Percentiles rank a stretch among this genome's conserved stretches.
These are phyloP conservation scores for Phytopythium litorale DNA, from an alignment of 352 stramenopile genomes.

Conservation along the genomic window DNA sequence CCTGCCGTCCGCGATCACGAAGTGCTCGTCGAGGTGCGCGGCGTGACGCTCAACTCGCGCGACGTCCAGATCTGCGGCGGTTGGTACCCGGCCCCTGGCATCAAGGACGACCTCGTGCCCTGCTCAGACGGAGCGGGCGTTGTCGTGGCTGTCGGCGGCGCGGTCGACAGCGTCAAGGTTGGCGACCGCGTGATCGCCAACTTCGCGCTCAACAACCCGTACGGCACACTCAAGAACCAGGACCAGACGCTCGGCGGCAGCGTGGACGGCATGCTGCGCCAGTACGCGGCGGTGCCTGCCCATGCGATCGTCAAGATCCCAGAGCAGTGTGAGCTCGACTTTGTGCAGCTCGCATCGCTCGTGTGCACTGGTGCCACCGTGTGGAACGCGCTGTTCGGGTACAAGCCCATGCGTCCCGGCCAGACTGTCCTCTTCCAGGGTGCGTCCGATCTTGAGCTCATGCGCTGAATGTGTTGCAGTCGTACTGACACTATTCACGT, in stretches of 20 bases:
- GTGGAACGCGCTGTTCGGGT: constrained; percentile 27
- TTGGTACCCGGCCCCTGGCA: constrained; percentile 7
- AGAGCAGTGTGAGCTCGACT: constrained; percentile 15
- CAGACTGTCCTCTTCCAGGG: constrained; percentile 22
- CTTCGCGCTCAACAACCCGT: constrained; percentile 20
- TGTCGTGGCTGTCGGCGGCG: constrained; percentile 14
- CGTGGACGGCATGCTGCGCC: constrained; percentile 23
- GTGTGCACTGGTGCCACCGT: constrained; percentile 22
- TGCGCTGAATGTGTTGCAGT: not conserved
- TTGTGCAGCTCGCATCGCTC: constrained; percentile 21
- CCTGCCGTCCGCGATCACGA: constrained; percentile 8
- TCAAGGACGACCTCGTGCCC: constrained; percentile 21
- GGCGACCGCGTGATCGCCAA: constrained; percentile 26
- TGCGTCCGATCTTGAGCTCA: not conserved
- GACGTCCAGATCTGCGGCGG: constrained; percentile 11
- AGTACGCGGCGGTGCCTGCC: constrained; percentile 19
- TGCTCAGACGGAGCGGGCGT: constrained; percentile 24
- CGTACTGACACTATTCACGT: not conserved
- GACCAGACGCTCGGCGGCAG: constrained; percentile 16
- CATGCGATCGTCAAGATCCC: constrained; percentile 24
- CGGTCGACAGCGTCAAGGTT: constrained; percentile 12
- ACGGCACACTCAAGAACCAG: constrained; percentile 16
- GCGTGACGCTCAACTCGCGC: constrained; percentile 18
- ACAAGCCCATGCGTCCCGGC: constrained; percentile 16
- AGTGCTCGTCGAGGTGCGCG: constrained; percentile 20